A percentile compares a stretch with the other conserved stretches of the same genome.
phyloP scores from a whole-genome alignment of 768 basidiomycete species.

The Boletus reticuloceps region DNA sequence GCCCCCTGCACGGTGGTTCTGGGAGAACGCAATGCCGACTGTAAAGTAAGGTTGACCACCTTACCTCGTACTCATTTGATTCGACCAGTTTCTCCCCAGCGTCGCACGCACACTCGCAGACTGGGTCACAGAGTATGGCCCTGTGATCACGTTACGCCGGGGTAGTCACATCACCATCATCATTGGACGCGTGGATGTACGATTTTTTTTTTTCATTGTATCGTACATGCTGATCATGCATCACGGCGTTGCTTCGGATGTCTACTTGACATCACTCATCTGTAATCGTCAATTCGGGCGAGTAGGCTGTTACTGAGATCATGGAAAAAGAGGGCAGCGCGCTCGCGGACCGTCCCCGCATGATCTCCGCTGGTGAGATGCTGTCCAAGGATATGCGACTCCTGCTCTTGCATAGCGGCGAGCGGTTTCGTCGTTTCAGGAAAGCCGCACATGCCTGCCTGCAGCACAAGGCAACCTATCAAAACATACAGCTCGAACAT shows the following conservation, averaged over 20 bases:
- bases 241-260: too few species aligned
- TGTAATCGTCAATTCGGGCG: not conserved
- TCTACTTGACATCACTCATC: not conserved
- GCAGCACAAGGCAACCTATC: constrained; percentile 47
- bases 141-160: constrained; percentile 51
- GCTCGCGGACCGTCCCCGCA: constrained; percentile 48
- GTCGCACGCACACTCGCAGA: constrained; percentile 39
- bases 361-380: constrained; percentile 51
- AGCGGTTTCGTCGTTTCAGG: constrained; percentile 51
- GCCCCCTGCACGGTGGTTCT: constrained; percentile 24
- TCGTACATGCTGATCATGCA: not conserved
- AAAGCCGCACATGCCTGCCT: constrained; percentile 54
- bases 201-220: not conserved
- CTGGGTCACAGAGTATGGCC: constrained; percentile 56
- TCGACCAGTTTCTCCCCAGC: not conserved
- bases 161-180: constrained; percentile 31
- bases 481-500: constrained; percentile 40
- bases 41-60: constrained; percentile 13
- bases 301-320: constrained; percentile 52
- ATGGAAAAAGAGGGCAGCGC: constrained; percentile 57
- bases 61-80: not conserved
- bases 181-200: constrained; percentile 22
- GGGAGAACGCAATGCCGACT: constrained; percentile 19
- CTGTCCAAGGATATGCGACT: constrained; percentile 51
- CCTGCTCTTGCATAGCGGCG: constrained; percentile 48